phyloP scores from a whole-genome alignment of 768 basidiomycete genomes.

The Leccinum disarticulatum region DNA sequence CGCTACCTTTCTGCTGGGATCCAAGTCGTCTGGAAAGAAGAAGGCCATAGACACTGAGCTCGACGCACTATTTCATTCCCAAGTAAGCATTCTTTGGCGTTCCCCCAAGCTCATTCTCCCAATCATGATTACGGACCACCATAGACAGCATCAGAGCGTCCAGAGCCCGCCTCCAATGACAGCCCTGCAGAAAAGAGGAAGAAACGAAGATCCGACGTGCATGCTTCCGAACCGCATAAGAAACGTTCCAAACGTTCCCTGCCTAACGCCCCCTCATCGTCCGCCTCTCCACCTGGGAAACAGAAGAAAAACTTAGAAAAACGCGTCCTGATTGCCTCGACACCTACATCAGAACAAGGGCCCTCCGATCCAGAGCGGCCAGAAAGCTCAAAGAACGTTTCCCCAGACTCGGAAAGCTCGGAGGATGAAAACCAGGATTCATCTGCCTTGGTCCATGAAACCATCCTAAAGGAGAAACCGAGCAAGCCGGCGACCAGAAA shows the following conservation, averaged over 20 bases:
- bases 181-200: conserved; percentile 8
- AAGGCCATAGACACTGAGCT: conserved; percentile 57
- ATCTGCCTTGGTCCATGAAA: conserved; percentile 63
- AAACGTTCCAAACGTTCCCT: conserved; percentile 21
- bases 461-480: conserved; percentile 36
- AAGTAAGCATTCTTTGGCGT: conserved; percentile 40
- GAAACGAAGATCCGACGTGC: conserved; percentile 13
- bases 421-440: conserved; percentile 34
- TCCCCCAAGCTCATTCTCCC: conserved; percentile 4
- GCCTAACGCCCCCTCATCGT: conserved; percentile 13
- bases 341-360: neutral
- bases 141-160: conserved; percentile 9
- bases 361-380: neutral
- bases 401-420: conserved; percentile 25
- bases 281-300: conserved; percentile 20
- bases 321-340: conserved; percentile 2
- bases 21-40: conserved; percentile 33
- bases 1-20: conserved; percentile 49
- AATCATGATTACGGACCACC: neutral
- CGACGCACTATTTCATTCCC: conserved; percentile 58
- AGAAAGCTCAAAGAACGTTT: conserved; percentile 4
- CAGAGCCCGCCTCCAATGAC: conserved; percentile 6
- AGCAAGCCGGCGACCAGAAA: conserved; percentile 31
- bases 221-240: conserved; percentile 13
- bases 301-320: conserved; percentile 14